Evolutionary conservation across 2,329 filamentous ascomycete genomes (phyloP).

Genomic region (Cadophora sp.): DNA sequence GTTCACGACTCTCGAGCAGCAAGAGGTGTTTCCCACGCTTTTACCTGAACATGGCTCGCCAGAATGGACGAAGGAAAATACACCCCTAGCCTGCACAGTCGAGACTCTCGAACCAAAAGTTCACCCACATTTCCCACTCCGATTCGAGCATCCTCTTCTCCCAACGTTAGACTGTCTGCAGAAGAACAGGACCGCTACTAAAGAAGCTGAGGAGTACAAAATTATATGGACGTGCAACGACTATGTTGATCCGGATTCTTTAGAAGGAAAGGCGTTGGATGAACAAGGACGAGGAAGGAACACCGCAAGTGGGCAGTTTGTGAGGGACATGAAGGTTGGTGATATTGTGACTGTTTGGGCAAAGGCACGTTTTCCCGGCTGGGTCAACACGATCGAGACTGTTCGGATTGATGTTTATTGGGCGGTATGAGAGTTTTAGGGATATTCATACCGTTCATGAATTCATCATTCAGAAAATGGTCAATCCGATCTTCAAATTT

Average conservation of each 20-base stretch:
- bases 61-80: not conserved
- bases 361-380: constrained; percentile 61
- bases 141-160: constrained; percentile 50
- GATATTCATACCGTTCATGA: not conserved
- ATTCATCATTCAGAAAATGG: not conserved
- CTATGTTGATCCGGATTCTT: constrained; percentile 55
- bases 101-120: constrained; percentile 26
- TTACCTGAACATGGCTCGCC: constrained; percentile 7
- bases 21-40: not conserved
- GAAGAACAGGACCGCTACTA: constrained; percentile 56
- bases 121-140: not conserved
- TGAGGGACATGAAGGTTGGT: constrained; percentile 61
- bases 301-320: constrained; percentile 61
- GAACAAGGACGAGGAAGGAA: constrained; percentile 56
- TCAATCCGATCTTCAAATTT: no score
- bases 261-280: constrained; percentile 46
- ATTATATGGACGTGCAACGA: constrained; percentile 61
- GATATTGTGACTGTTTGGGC: constrained; percentile 69
- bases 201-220: constrained; percentile 49
- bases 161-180: constrained; percentile 47
- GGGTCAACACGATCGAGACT: constrained; percentile 58
- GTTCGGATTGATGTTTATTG: constrained; percentile 65
- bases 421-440: constrained; percentile 50
- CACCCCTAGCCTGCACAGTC: constrained; percentile 18
- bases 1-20: not conserved